Conservation (phyloP, 1,284 basidiomycete genomes). For the Irpex rosettiformis region DNA sequence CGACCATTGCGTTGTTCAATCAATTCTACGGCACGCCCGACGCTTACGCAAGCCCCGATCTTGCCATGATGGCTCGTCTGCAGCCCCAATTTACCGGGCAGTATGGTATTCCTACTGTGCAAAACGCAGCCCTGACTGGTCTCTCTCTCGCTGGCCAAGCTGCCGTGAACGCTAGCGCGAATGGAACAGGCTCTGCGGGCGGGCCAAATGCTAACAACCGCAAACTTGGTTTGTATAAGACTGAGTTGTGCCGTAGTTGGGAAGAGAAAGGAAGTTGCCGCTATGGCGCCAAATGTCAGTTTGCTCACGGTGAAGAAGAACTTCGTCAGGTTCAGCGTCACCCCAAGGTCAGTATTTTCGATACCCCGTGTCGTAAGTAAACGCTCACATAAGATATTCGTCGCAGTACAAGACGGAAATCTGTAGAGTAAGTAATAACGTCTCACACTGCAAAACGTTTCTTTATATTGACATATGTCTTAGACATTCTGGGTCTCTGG, state of each 20-base stretch:
- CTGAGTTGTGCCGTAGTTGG: conserved; percentile 89
- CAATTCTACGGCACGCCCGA: conserved; percentile 64
- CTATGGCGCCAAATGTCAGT: conserved; percentile 85
- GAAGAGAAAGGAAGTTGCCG: conserved; percentile 90
- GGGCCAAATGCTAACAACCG: conserved; percentile 86
- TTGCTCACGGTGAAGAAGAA: conserved; percentile 88
- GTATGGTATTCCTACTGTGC: conserved; percentile 41
- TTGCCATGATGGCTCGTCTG: conserved; percentile 47
- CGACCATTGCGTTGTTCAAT: conserved; percentile 58
- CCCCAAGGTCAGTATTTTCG: conserved; percentile 62
- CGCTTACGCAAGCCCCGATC: conserved; percentile 48
- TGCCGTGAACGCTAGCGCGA: neutral
- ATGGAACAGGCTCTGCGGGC: neutral
- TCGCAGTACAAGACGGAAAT: conserved; percentile 87
- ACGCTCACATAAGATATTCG: conserved; percentile 6
- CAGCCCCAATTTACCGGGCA: conserved; percentile 49
- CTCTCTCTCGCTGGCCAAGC: conserved; percentile 26
- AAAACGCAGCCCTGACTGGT: conserved; percentile 26
- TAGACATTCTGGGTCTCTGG: conserved; percentile 91
- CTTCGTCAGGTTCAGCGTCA: conserved; percentile 78
- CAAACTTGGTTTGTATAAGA: conserved; percentile 88
- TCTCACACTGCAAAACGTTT: neutral
- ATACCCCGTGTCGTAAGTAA: conserved; percentile 5
- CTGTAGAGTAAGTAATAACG: conserved; percentile 60
- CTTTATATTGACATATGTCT: conserved; percentile 12